Evolutionary conservation across 2,329 filamentous ascomycete species (phyloP), one percentile per base, ranked within the genome.

Genomic region (Pyricularia sp.): DNA sequence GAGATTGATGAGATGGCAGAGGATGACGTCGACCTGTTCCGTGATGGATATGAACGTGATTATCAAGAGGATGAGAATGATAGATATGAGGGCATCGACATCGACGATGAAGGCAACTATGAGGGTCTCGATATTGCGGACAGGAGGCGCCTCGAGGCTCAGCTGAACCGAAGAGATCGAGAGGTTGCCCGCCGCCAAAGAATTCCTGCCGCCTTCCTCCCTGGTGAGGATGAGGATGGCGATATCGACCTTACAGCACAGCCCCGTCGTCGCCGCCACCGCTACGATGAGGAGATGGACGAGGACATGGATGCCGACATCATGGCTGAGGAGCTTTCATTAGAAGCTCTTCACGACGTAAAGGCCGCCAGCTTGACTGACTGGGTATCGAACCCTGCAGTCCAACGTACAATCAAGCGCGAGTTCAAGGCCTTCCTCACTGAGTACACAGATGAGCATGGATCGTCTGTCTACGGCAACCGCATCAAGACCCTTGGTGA

Each of bases 351-450:
- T 61, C 89, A 92, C 71, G 95, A 99, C 77, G 90, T 98, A 72
- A 99, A 99, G 78, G 93, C 95, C 23, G 87, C 93, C 23, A 97
- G 92, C 73, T 83, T 99, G 76, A 96, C 93, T 0, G 95, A 99
- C 72, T 99, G 96, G 96, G 91, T 99, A 61, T 90, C 92, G 17
- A 90, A 94, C 74, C 92, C 92, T 3, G 88, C 93, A 17, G 95
- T 99, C 14, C 92, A 97, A 79, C 88, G 92, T 73, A 96, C 94
- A 1, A 95, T 99, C 79, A 94, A 93, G 77, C 88, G 94, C 75
- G 95, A 99, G 79, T 99, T 99, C 87, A 97, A 97, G 79, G 91
- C 92, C 3, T 99, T 99, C 82, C 83, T 99, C 75, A 98, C 95
- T 12, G 94, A 97, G 74, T 98, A 96, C 78, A 97, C 90, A 6